Base-by-base conservation (phyloP, 2,329 filamentous ascomycete species). In the Orbilia quercus region DNA sequence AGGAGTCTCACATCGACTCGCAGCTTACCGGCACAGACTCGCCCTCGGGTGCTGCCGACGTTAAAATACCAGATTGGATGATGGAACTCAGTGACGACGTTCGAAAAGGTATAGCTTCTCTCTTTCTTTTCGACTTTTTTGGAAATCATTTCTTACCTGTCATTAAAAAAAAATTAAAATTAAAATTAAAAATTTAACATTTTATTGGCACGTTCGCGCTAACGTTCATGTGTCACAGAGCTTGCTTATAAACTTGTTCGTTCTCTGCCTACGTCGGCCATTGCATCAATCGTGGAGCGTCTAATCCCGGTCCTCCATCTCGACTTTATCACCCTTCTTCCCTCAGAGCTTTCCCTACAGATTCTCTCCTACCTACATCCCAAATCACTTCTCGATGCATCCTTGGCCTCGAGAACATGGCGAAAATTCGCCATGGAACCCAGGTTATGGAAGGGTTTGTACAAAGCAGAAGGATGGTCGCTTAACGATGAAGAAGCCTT, bases 361-460 rank as follows among this genome's bases (percentile, higher is more conserved):
- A 90, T 98, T 47, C 89, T 99, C 45, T 89, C 90, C 14, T 95
- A 92, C 79, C 88, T 99, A 54, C 90, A 93, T 62, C 90, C 92
- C 0, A 80, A 88, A 25, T 95, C 92, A 0, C 84, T 99, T 40
- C 84, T 98, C 65, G 88, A 87, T 54, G 91, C 93, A 1, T 91
- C 92, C 0, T 86, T 87, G 47, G 88, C 92, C 14, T 97, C 92
- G 36, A 88, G 89, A 50, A 84, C 88, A 75, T 99, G 95, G 94
- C 89, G 93, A 75, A 85, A 86, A 16, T 84, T 95, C 16, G 89
- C 94, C 4, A 82, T 92, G 57, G 95, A 99, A 80, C 87, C 91
- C 34, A 90, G 90, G 74, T 82, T 98, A 25, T 99, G 95, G 95
- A 89, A 91, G 79, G 85, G 87, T 12, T 82, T 96, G 12, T 99